These are phyloP conservation scores for Fusarium stilboides DNA, from an alignment of 2,329 filamentous ascomycete species.

Conservation along the genomic window DNA sequence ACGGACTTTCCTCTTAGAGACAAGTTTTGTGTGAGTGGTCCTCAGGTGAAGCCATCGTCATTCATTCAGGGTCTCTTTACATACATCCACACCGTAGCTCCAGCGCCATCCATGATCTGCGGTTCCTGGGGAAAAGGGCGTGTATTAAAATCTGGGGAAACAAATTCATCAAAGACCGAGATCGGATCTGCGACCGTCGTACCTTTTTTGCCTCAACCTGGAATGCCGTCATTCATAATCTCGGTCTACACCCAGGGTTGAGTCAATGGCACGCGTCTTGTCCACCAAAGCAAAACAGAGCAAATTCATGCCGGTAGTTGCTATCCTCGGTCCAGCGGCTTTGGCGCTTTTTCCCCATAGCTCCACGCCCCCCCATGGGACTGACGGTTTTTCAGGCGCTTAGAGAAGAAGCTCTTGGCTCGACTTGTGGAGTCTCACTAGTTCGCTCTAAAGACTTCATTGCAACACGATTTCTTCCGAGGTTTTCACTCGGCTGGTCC, in stretches of 20 bases:
- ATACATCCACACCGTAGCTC: conserved; percentile 31
- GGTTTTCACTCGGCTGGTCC: conserved; percentile 30
- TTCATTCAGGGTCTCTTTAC: conserved; percentile 27
- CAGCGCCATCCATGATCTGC: conserved; percentile 12
- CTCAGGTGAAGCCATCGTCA: conserved; percentile 33
- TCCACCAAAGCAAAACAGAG: conserved; percentile 11
- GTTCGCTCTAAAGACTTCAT: conserved; percentile 10
- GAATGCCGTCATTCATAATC: conserved; percentile 26
- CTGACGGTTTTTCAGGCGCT: conserved; percentile 32
- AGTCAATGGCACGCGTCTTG: conserved; percentile 11
- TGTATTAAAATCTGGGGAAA: conserved; percentile 41
- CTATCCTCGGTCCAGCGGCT: conserved; percentile 46
- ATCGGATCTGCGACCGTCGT: conserved; percentile 37
- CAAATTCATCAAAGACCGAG: conserved; percentile 27
- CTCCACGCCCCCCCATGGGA: conserved; percentile 36
- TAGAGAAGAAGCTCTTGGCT: conserved; percentile 26
- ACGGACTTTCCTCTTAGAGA: conserved; percentile 29
- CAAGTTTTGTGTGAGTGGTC: conserved; percentile 24
- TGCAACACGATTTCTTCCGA: conserved; percentile 40
- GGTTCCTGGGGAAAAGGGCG: conserved; percentile 39
- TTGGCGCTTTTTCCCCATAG: conserved; percentile 31
- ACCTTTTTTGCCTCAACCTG: conserved; percentile 21
- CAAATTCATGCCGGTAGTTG: conserved; percentile 37
- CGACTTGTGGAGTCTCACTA: conserved; percentile 28
- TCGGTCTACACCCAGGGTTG: conserved; percentile 28